A percentile compares a stretch with the other conserved stretches of the same genome.
Evolutionary conservation across 2,329 filamentous ascomycete genomes (phyloP).

Genomic region (Teratosphaeria destructans): DNA sequence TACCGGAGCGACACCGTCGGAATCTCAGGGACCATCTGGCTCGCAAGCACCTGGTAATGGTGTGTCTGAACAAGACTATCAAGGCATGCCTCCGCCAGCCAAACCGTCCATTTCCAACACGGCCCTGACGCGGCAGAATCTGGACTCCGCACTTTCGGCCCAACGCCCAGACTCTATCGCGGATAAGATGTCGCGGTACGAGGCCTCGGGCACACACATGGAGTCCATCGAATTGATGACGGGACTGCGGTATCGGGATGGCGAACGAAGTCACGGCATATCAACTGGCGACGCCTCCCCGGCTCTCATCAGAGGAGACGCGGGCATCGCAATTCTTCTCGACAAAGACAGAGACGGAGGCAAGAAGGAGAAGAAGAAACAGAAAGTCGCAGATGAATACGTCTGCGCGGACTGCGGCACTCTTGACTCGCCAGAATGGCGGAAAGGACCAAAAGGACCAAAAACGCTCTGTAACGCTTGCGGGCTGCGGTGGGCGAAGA

Average conservation of each 20-base stretch:
- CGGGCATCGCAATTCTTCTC: slow-evolving; percentile 70
- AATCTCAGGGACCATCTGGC: slow-evolving; percentile 7
- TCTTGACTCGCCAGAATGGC: slow-evolving; percentile 88
- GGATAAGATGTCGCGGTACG: slow-evolving; percentile 77
- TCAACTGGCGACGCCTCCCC: slow-evolving; percentile 77
- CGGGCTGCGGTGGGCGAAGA: slow-evolving; percentile 42
- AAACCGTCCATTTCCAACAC: slow-evolving; percentile 52
- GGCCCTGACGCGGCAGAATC: slow-evolving; percentile 66
- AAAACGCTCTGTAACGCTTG: slow-evolving; percentile 96
- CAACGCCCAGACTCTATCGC: slow-evolving; percentile 63
- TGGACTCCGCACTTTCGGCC: slow-evolving; percentile 59
- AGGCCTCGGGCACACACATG: slow-evolving; percentile 59
- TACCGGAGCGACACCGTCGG: slow-evolving; percentile 16
- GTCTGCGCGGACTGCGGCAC: slow-evolving; percentile 95
- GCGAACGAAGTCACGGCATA: slow-evolving; percentile 77
- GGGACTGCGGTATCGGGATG: slow-evolving; percentile 75
- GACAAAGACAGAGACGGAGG: slow-evolving; percentile 70
- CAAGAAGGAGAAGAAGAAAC: slow-evolving; percentile 82
- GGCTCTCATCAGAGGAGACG: slow-evolving; percentile 72
- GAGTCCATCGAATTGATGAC: slow-evolving; percentile 92
- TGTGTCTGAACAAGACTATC: slow-evolving; percentile 26
- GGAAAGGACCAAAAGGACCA: slow-evolving; percentile 82
- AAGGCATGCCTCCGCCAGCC: slow-evolving; percentile 52
- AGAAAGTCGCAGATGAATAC: slow-evolving; percentile 75
- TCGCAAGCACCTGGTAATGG: slow-evolving; percentile 10